Percentiles rank a stretch among this genome's conserved stretches.
phyloP scores from a whole-genome alignment of 2,329 filamentous ascomycete genomes.

The Colletotrichum spaethianum region DNA sequence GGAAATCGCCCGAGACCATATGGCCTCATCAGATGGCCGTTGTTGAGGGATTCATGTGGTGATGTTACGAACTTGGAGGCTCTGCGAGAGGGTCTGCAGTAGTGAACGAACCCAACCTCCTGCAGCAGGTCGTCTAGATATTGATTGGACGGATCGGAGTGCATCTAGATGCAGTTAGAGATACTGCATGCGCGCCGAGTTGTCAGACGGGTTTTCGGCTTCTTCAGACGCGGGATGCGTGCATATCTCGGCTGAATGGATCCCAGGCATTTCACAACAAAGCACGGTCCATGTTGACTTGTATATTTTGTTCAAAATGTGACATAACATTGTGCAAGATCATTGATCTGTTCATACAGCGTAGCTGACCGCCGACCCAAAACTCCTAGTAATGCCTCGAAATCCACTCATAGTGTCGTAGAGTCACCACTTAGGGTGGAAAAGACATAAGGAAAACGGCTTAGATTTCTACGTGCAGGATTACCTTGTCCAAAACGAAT shows the following conservation, averaged over 20 bases:
- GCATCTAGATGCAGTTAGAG: not conserved
- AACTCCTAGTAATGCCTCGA: constrained; percentile 11
- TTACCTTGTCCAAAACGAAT: no score
- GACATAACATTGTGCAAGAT: not conserved
- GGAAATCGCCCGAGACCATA: not conserved
- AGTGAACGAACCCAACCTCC: not conserved
- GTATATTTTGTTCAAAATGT: not conserved
- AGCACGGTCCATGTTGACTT: not conserved
- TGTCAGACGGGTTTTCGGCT: not conserved
- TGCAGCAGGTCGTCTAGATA: not conserved
- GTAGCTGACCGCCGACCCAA: not conserved
- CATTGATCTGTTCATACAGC: not conserved
- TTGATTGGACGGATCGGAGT: not conserved
- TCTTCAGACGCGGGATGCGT: not conserved
- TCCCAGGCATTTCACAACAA: not conserved
- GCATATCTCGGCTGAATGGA: not conserved
- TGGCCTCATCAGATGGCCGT: not conserved
- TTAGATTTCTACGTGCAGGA: no score
- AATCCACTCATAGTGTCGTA: no score
- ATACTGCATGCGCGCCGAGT: not conserved
- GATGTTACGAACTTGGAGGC: not conserved
- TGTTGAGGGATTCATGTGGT: no score
- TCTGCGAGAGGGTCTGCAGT: constrained; percentile 1
- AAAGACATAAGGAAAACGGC: no score
- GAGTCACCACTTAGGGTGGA: no score